Base-by-base conservation (phyloP, 164 flowering plant species). In the Magnolia sinica region DNA sequence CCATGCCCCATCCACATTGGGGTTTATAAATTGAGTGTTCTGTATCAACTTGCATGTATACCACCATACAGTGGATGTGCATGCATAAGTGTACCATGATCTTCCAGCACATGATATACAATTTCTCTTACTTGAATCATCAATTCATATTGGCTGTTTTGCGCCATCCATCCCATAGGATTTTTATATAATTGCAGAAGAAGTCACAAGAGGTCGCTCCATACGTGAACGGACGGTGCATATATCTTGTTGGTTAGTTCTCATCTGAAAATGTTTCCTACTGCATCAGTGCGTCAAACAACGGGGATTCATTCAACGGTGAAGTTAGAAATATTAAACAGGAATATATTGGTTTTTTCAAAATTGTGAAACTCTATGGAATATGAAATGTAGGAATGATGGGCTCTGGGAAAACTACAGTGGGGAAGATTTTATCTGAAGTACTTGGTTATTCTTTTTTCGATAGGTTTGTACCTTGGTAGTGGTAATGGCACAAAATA, bases 361-460 rank as follows among this genome's bases (percentile, higher is more conserved):
- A 18, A 51, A 5, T 70, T 9, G 16, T 23, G 78, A 16, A 71
- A 76, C 8, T 58, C 19, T 45, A n/a, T 70, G 50, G 13, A 23
- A 72, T 72, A 13, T 68, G 45, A 74, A 64, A 71, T 87, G 82
- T 86, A 95, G 99, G 99, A 77, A 91, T 96, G 98, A 96, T 96
- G 99, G 99, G 99, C 49, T 94, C 97, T 79, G 99, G 99, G 8
- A 96, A 96, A 83, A 94, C 98, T 52, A 96, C 99, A 18, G 90
- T 94, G 14, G 99, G 99, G 75, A 90, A 87, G 85, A 81, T 96
- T 77, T 76, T 96, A 79, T 80, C 99, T 1, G 90, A 90, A 84
- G 91, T 81, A 71, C 88, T 96, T 68, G 87, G 87, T 68, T 94
- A 96, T 85, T 90, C 93, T 3, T 96, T 94, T 82, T 81, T 67